Percentiles rank a stretch among this genome's conserved stretches.
These are phyloP conservation scores for Golubevia sp. DNA, from an alignment of 1,284 basidiomycete genomes.

Conservation along the genomic window DNA sequence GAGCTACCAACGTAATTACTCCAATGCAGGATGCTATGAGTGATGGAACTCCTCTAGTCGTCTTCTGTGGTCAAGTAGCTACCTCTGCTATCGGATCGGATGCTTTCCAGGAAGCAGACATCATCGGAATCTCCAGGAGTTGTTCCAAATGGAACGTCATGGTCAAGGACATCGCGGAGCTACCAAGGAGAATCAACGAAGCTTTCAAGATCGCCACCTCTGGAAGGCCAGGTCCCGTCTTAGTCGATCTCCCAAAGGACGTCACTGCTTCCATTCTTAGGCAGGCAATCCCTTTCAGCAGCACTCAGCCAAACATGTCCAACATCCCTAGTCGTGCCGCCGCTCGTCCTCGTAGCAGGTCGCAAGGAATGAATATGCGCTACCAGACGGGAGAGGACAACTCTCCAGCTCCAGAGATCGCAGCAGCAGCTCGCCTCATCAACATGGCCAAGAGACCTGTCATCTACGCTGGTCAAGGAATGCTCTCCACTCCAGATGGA, in stretches of 20 bases:
- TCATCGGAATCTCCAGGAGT: slow-evolving; percentile 91
- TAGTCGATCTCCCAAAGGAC: slow-evolving; percentile 97
- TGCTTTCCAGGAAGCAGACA: slow-evolving; percentile 96
- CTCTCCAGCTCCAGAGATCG: slow-evolving; percentile 68
- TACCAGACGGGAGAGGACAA: not conserved
- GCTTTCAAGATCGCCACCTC: slow-evolving; percentile 99
- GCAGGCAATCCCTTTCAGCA: slow-evolving; percentile 82
- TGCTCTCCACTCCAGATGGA: slow-evolving; percentile 81
- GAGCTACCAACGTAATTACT: slow-evolving; percentile 96
- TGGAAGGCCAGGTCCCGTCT: slow-evolving; percentile 92
- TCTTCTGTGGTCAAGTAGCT: slow-evolving; percentile 96
- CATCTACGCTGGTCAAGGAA: slow-evolving; percentile 91
- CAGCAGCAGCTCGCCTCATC: slow-evolving; percentile 85
- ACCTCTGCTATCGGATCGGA: slow-evolving; percentile 97
- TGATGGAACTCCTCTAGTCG: slow-evolving; percentile 91
- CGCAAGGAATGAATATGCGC: slow-evolving; percentile 2
- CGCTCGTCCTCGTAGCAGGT: slow-evolving; percentile 31
- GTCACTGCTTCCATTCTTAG: slow-evolving; percentile 90
- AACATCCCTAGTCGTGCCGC: slow-evolving; percentile 51
- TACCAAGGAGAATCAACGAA: slow-evolving; percentile 95
- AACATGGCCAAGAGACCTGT: slow-evolving; percentile 87
- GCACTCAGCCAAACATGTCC: slow-evolving; percentile 77
- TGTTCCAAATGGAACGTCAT: slow-evolving; percentile 99
- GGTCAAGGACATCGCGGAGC: slow-evolving; percentile 95
- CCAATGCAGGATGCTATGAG: slow-evolving; percentile 97